Conservation (phyloP, 805 yeast genomes). For the Novakomyces olei region DNA sequence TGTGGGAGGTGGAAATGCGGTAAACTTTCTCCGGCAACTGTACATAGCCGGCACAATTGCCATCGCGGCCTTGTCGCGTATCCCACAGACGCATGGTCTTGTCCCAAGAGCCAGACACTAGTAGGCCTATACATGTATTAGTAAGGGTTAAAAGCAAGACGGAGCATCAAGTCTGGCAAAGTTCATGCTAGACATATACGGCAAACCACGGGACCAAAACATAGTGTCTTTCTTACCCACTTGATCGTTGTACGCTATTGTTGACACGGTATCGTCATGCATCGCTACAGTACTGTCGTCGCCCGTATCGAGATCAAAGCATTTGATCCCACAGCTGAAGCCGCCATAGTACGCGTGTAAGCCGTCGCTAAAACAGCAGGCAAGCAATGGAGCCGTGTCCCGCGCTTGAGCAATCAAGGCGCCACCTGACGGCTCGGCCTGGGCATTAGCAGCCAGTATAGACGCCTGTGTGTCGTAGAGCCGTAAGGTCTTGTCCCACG, state of each 20-base stretch:
- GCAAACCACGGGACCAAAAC: background rate
- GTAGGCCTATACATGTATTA: slow-evolving; percentile 15
- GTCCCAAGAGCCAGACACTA: slow-evolving; percentile 45
- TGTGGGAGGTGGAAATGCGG: slow-evolving; percentile 33
- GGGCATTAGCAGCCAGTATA: background rate
- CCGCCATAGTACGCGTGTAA: slow-evolving; percentile 4
- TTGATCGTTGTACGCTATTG: slow-evolving; percentile 13
- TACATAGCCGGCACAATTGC: slow-evolving; percentile 6
- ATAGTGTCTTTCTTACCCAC: background rate
- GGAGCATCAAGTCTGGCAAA: background rate
- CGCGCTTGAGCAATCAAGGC: slow-evolving; percentile 8
- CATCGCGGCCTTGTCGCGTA: slow-evolving; percentile 13
- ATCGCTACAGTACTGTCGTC: slow-evolving; percentile 12
- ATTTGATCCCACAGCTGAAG: background rate
- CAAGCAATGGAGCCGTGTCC: slow-evolving; percentile 16
- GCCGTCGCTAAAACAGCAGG: slow-evolving; percentile 13
- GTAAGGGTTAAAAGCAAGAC: background rate
- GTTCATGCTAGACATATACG: background rate
- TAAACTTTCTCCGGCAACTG: slow-evolving; percentile 30
- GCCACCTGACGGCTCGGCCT: background rate
- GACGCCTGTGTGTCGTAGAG: slow-evolving; percentile 20
- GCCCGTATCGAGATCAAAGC: slow-evolving; percentile 29
- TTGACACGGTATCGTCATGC: slow-evolving; percentile 24
- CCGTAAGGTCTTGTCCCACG: slow-evolving; percentile 35
- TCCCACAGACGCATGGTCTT: slow-evolving; percentile 29